A percentile compares a stretch with the other conserved stretches of the same genome.
phyloP scores from a whole-genome alignment of 2,329 filamentous ascomycete species.

The Geosmithia flava region DNA sequence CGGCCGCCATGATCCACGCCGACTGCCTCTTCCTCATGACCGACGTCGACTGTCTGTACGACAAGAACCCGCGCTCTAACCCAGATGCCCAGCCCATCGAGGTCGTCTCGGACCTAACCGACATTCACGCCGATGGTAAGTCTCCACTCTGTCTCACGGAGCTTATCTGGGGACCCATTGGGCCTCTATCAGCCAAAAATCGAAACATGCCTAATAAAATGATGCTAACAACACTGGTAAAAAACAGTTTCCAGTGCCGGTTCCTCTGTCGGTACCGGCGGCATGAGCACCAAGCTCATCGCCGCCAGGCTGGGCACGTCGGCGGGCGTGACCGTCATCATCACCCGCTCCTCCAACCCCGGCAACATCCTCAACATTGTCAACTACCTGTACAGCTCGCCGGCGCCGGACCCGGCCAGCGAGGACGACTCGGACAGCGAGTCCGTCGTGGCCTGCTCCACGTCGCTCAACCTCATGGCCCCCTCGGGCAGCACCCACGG shows the following conservation, averaged over 20 bases:
- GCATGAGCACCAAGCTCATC: conserved; percentile 96
- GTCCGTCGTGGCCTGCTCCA: conserved; percentile 24
- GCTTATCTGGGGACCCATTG: neutral
- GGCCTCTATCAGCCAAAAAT: neutral
- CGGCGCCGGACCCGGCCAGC: conserved; percentile 1
- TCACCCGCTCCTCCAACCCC: conserved; percentile 85
- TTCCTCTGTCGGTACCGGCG: conserved; percentile 80
- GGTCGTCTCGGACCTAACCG: conserved; percentile 78
- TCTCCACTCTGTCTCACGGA: neutral
- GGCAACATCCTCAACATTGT: conserved; percentile 87
- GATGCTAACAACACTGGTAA: neutral
- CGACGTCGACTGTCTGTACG: conserved; percentile 94
- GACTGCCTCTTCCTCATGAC: conserved; percentile 98
- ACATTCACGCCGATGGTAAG: conserved; percentile 67
- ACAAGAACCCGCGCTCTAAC: conserved; percentile 81
- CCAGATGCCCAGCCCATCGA: conserved; percentile 83
- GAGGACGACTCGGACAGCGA: conserved; percentile 17
- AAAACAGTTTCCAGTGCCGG: conserved; percentile 83
- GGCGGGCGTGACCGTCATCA: conserved; percentile 89
- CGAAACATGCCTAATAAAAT: no score
- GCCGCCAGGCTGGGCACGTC: conserved; percentile 86
- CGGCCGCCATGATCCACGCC: conserved; percentile 92
- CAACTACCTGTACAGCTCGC: conserved; percentile 54
- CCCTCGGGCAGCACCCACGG: conserved; percentile 15
- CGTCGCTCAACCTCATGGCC: conserved; percentile 24